Evolutionary conservation across 495 filamentous ascomycete species (phyloP).

Genomic region (Paragyromitra xinjiangensis): DNA sequence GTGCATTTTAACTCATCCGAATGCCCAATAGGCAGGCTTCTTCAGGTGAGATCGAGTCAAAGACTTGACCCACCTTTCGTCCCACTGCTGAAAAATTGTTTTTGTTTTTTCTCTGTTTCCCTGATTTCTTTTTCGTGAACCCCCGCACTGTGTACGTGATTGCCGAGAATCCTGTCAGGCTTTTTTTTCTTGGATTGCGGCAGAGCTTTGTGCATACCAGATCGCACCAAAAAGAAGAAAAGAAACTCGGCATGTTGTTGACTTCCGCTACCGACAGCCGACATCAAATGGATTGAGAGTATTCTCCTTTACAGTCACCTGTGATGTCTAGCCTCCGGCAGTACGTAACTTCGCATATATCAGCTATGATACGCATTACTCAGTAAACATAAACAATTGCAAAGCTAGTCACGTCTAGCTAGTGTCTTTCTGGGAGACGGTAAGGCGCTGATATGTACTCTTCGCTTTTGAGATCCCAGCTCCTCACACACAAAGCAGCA

Average conservation of each 20-base stretch:
- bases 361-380: constrained; percentile 37
- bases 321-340: constrained; percentile 32
- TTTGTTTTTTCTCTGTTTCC: constrained; percentile 37
- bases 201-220: constrained; percentile 47
- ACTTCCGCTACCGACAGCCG: constrained; percentile 52
- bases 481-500: constrained; percentile 36
- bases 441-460: constrained; percentile 33
- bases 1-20: constrained; percentile 11
- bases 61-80: constrained; percentile 30
- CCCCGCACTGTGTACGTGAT: constrained; percentile 50
- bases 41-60: constrained; percentile 4
- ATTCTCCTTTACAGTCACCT: constrained; percentile 44
- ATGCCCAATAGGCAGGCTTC: constrained; percentile 12
- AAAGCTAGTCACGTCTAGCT: constrained; percentile 31
- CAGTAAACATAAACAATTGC: constrained; percentile 38
- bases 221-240: constrained; percentile 51
- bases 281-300: constrained; percentile 28
- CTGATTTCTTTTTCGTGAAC: constrained; percentile 50
- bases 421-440: constrained; percentile 33
- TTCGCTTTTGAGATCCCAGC: constrained; percentile 49
- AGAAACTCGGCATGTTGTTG: constrained; percentile 48
- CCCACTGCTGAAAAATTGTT: constrained; percentile 16
- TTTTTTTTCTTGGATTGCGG: constrained; percentile 36
- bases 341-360: constrained; percentile 42
- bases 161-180: constrained; percentile 50